Conservation (phyloP, 1,284 basidiomycete species). For the Boletus smithii region DNA sequence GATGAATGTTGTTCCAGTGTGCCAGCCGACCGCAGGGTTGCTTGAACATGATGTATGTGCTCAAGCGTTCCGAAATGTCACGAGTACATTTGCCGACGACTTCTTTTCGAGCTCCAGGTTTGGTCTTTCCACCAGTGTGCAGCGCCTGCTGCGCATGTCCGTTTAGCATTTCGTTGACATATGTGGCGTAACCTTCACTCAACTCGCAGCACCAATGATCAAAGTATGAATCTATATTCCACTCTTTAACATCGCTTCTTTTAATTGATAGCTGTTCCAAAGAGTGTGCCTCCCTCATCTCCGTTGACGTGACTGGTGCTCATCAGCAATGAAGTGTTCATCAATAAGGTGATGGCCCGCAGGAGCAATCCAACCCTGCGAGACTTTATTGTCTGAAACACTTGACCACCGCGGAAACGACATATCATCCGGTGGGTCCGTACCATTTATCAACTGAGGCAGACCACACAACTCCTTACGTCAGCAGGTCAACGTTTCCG, state of each 20-base stretch:
- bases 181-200: slow-evolving; percentile 19
- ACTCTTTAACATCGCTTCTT: slow-evolving; percentile 14
- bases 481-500: slow-evolving; percentile 1
- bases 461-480: background rate
- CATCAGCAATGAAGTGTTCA: background rate
- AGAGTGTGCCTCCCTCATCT: slow-evolving; percentile 20
- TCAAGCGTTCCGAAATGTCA: slow-evolving; percentile 2
- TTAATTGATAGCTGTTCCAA: slow-evolving; percentile 16
- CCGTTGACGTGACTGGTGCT: slow-evolving; percentile 15
- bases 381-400: background rate
- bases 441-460: background rate
- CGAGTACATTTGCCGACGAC: slow-evolving; percentile 3
- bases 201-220: slow-evolving; percentile 6
- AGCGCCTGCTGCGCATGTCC: slow-evolving; percentile 3
- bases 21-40: slow-evolving; percentile 1
- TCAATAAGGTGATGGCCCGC: background rate
- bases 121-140: background rate
- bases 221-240: slow-evolving; percentile 7
- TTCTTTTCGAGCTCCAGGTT: slow-evolving; percentile 23
- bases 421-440: background rate
- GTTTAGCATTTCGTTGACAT: slow-evolving; percentile 3
- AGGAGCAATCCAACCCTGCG: background rate
- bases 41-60: slow-evolving; percentile 9
- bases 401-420: background rate
- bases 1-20: slow-evolving; percentile 1